phyloP scores from a whole-genome alignment of 768 basidiomycete species.

The Boletus rubroflammeus region DNA sequence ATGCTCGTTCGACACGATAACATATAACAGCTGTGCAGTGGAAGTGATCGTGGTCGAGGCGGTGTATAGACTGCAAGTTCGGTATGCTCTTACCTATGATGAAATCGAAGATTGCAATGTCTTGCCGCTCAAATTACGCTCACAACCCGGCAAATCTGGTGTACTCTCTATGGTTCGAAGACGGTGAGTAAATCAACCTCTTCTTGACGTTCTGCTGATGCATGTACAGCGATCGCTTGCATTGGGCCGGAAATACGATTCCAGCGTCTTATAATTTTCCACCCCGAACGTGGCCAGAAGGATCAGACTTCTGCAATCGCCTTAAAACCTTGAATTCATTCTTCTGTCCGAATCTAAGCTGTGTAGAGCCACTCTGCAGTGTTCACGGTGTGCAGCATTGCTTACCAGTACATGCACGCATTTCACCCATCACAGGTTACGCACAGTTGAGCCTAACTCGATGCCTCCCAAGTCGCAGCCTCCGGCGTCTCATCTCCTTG shows the following conservation, averaged over 20 bases:
- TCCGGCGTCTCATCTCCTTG: neutral
- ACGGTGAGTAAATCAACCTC: slow-evolving; percentile 23
- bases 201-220: slow-evolving; percentile 18
- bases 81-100: slow-evolving; percentile 36
- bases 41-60: slow-evolving; percentile 52
- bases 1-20: slow-evolving; percentile 18
- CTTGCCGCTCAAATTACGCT: slow-evolving; percentile 39
- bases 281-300: neutral
- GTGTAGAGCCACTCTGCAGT: slow-evolving; percentile 47
- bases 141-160: slow-evolving; percentile 24
- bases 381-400: slow-evolving; percentile 41
- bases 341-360: slow-evolving; percentile 54
- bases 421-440: slow-evolving; percentile 15
- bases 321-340: slow-evolving; percentile 36
- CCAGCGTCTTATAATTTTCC: slow-evolving; percentile 19
- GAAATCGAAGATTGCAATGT: slow-evolving; percentile 48
- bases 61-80: slow-evolving; percentile 38
- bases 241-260: slow-evolving; percentile 26
- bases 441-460: slow-evolving; percentile 23
- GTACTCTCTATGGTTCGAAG: slow-evolving; percentile 23
- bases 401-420: slow-evolving; percentile 1
- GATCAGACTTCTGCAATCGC: slow-evolving; percentile 22
- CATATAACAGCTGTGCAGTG: slow-evolving; percentile 30
- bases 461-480: slow-evolving; percentile 7
- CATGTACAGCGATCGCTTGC: slow-evolving; percentile 30